Evolutionary conservation across 768 basidiomycete species (phyloP), one percentile per base, ranked within the genome.

Genomic region (Albatrellus ellisii): DNA sequence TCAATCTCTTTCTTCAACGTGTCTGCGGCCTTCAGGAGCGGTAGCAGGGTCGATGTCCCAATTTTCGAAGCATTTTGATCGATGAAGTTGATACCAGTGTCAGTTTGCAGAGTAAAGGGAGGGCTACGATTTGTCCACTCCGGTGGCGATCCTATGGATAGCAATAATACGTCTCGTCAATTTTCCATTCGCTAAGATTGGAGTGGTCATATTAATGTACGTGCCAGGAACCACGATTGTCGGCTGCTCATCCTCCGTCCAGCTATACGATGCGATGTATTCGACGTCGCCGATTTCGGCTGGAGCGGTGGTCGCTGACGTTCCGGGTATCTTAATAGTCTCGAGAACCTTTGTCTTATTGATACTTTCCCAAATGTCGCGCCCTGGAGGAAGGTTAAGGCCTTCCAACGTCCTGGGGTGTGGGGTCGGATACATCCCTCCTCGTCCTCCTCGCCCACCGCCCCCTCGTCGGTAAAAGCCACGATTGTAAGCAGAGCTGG

Each of bases 11-110:
- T 54, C 8, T 46, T 49, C 18, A 55, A 39, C 20, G 59, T 59
- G 49, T 79, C 74, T 18, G 75, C 71, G 3, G 80, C 74, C 20
- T 62, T 66, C 42, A 85, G 62, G 46, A 83, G 61, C 6, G 83
- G 79, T 2, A 78, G 49, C 45, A 75, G 54, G 0, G 67, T 48
- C 8, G 51, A 55, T 54, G 58, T 32, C 6, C 57, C 55, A 51
- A 66, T 58, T 41, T 62, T 62, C 39, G 62, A 68, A n/a, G 64
- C 69, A 55, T 83, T 75, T 47, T 79, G 78, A 55, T 86, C 76
- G 15, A 68, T 53, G 47, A 67, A 69, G 20, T 59, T 54, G 10
- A 62, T 24, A 0, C 75, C 77, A 4, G 53, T 56, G 52, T 85
- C 83, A 10, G 62, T 63, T 3, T 66, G 64, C 11, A 85, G 74